Evolutionary conservation across 2,329 filamentous ascomycete species (phyloP).

Genomic region (Purpureocillium takamizusanense): DNA sequence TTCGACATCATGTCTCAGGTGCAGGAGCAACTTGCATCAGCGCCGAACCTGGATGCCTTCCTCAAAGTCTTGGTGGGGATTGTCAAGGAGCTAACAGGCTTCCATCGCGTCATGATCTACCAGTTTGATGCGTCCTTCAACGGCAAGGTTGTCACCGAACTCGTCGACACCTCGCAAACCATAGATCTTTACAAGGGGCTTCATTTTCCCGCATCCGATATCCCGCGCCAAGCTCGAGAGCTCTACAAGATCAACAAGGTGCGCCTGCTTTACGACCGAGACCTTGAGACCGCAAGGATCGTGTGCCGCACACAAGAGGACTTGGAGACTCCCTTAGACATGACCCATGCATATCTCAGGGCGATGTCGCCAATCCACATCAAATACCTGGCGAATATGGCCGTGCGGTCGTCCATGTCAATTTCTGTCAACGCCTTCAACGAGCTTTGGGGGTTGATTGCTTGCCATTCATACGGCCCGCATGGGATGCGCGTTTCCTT

Average conservation of each 20-base stretch:
- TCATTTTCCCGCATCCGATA: slow-evolving; percentile 83
- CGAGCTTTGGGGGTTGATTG: slow-evolving; percentile 81
- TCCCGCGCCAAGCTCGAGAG: slow-evolving; percentile 77
- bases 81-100: slow-evolving; percentile 81
- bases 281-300: slow-evolving; percentile 68
- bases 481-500: slow-evolving; percentile 86
- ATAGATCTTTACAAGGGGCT: slow-evolving; percentile 80
- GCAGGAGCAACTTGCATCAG: slow-evolving; percentile 73
- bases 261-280: slow-evolving; percentile 76
- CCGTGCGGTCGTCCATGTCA: slow-evolving; percentile 88
- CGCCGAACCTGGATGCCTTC: slow-evolving; percentile 61
- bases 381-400: slow-evolving; percentile 84
- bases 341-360: slow-evolving; percentile 75
- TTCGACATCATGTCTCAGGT: slow-evolving; percentile 91
- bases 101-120: slow-evolving; percentile 89
- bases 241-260: slow-evolving; percentile 88
- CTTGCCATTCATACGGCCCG: slow-evolving; percentile 71
- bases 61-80: slow-evolving; percentile 77
- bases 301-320: slow-evolving; percentile 72
- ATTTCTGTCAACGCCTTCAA: slow-evolving; percentile 83
- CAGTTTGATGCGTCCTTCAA: slow-evolving; percentile 81
- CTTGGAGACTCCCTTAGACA: slow-evolving; percentile 65
- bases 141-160: slow-evolving; percentile 77
- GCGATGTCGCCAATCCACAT: slow-evolving; percentile 88
- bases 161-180: slow-evolving; percentile 71